phyloP scores from a whole-genome alignment of 257 asterid species.

The Nicotiana obtusifolia region DNA sequence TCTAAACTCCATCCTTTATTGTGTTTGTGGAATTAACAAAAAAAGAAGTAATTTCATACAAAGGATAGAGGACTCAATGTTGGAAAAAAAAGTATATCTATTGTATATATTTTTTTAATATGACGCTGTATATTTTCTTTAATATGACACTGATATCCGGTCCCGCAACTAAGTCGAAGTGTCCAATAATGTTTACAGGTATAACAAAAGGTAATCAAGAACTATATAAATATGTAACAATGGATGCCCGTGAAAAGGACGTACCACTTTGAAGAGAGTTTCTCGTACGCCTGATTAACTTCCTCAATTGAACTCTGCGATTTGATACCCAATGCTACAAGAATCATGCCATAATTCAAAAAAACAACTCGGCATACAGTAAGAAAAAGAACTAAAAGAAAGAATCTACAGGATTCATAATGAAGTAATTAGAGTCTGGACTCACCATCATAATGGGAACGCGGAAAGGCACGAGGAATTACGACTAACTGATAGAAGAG shows the following conservation, averaged over 20 bases:
- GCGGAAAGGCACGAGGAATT: conserved; percentile 71
- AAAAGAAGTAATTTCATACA: neutral
- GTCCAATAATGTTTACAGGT: neutral
- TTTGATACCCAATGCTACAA: conserved; percentile 69
- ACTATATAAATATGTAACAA: neutral
- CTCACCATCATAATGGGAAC: conserved; percentile 72
- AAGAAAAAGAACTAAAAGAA: neutral
- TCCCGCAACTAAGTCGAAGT: too few species aligned
- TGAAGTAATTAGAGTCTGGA: neutral
- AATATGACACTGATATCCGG: too few species aligned
- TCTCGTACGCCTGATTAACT: conserved; percentile 62
- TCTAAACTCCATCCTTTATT: neutral
- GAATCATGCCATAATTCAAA: conserved; percentile 1
- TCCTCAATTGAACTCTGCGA: conserved; percentile 64
- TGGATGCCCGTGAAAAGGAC: neutral
- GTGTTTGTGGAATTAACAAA: neutral
- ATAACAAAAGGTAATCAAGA: neutral
- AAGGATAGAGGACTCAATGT: neutral
- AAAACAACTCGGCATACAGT: neutral
- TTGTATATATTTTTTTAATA: too few species aligned
- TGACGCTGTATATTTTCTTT: too few species aligned
- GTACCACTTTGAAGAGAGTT: conserved; percentile 57
- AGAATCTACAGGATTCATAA: neutral
- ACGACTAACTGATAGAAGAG: conserved; percentile 72
- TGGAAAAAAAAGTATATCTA: neutral